These are phyloP conservation scores for Cryptosporidium baileyi DNA, from an alignment of 169 alveolate species.

Conservation along the genomic window DNA sequence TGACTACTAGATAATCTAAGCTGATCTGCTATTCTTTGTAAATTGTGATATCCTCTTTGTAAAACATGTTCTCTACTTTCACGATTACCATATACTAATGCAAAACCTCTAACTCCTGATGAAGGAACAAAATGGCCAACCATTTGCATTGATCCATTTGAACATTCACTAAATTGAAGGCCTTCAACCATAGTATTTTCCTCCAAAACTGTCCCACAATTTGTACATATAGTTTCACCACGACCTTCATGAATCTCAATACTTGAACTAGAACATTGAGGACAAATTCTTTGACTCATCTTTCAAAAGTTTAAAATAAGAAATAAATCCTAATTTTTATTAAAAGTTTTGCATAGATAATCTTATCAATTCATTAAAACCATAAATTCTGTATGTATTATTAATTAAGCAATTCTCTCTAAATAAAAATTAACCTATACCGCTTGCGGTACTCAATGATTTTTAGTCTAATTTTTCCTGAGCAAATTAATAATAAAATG, in stretches of 20 bases:
- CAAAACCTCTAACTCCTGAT: slow-evolving; percentile 80
- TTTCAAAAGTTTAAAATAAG: background rate
- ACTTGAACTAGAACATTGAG: slow-evolving; percentile 60
- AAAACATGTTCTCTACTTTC: slow-evolving; percentile 82
- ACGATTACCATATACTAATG: slow-evolving; percentile 80
- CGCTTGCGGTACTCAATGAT: background rate
- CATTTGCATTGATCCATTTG: slow-evolving; percentile 81
- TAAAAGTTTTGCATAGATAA: background rate
- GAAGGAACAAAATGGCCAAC: slow-evolving; percentile 86
- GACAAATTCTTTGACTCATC: slow-evolving; percentile 32
- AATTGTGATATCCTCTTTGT: slow-evolving; percentile 82
- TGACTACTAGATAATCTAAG: slow-evolving; percentile 82
- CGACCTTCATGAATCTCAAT: slow-evolving; percentile 75
- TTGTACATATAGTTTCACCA: slow-evolving; percentile 86
- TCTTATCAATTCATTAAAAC: background rate
- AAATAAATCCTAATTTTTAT: background rate
- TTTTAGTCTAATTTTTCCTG: background rate
- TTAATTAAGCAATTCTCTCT: background rate
- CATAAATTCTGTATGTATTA: too few relatives aligned
- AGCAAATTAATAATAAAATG: background rate
- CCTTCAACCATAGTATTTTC: slow-evolving; percentile 85
- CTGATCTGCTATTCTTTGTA: slow-evolving; percentile 85
- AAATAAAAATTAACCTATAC: background rate
- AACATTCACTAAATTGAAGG: slow-evolving; percentile 81
- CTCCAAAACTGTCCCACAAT: slow-evolving; percentile 86